Base-by-base conservation (phyloP, 331 rosid genomes). In the Cydonia oblonga region DNA sequence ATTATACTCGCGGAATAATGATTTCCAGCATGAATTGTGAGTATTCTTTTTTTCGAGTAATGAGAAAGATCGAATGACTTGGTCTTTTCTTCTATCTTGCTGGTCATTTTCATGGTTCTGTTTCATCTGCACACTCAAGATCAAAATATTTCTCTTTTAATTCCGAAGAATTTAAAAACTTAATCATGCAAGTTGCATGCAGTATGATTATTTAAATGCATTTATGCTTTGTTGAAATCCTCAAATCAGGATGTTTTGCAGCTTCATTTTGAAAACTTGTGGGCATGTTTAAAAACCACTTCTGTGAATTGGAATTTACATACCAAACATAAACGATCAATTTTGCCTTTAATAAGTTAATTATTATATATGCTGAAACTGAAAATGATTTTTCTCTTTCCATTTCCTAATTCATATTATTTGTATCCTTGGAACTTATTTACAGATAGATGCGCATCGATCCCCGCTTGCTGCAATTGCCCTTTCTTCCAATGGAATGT, bases 361-460 rank as follows among this genome's bases (percentile, higher is more conserved):
- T 40, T 69, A 23, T 62, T 46, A 32, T 24, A 35, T 66, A 40
- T 56, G 74, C n/a, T n/a, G n/a, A n/a, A n/a, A n/a, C 18, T 67
- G 29, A 16, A 54, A 54, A 54, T n/a, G 16, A 30, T 35, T 5
- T 16, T 30, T 30, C 22, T 58, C 29, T 58, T 68, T 23, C 32
- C 40, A 14, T 75, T 38, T 30, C 44, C 65, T 49, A 15, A 68
- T 64, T 49, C 19, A 57, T 73, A 10, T 78, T 24, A 20, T 26
- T 49, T 63, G 12, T 72, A 15, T 76, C 64, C 42, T 68, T 72
- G 63, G 56, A 80, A 68, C 22, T 79, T 75, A 76, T 68, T 64
- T 74, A 44, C 92, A 93, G 98, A 93, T 93, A 67, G 97, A 90
- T 38, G 98, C 98, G 53, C 98, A 93, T 71, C 92, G 83, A 38